Evolutionary conservation across 1,284 basidiomycete species (phyloP).

Genomic region (Xerocomus nothofagi): DNA sequence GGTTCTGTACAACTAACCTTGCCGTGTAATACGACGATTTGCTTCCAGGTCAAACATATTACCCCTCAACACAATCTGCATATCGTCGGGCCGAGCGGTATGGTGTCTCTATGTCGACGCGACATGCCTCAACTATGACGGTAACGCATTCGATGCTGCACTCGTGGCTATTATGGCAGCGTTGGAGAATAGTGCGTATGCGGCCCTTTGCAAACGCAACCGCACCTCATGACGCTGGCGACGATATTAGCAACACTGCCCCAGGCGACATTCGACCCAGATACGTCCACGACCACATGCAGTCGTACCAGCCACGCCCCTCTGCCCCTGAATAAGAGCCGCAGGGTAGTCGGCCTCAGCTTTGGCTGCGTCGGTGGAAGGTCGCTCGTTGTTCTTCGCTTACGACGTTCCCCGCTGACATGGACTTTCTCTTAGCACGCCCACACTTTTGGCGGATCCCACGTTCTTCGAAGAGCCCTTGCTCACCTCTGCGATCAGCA

Average conservation of each 20-base stretch:
- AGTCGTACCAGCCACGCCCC: conserved; percentile 43
- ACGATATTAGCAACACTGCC: conserved; percentile 67
- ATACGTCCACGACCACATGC: conserved; percentile 66
- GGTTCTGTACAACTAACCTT: not conserved
- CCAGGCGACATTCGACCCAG: conserved; percentile 70
- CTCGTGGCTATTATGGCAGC: conserved; percentile 87
- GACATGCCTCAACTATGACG: conserved; percentile 95
- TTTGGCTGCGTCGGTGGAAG: conserved; percentile 56
- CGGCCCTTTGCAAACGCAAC: not conserved
- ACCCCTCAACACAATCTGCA: conserved; percentile 70
- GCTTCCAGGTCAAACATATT: conserved; percentile 65
- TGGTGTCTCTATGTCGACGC: conserved; percentile 95
- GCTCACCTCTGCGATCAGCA: conserved; percentile 66
- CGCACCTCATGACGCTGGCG: not conserved
- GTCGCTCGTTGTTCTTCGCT: conserved; percentile 18
- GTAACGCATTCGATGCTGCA: conserved; percentile 91
- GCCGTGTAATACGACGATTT: not conserved
- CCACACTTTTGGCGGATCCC: conserved; percentile 77
- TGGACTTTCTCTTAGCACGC: conserved; percentile 23
- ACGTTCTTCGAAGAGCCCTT: conserved; percentile 90
- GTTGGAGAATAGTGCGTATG: conserved; percentile 73
- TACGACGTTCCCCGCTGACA: not conserved
- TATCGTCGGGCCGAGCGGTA: conserved; percentile 75
- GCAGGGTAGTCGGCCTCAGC: conserved; percentile 22
- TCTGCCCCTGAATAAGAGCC: conserved; percentile 14